Conservation (phyloP, 2,329 filamentous ascomycete species). For the Fonsecaea multimorphosa region DNA sequence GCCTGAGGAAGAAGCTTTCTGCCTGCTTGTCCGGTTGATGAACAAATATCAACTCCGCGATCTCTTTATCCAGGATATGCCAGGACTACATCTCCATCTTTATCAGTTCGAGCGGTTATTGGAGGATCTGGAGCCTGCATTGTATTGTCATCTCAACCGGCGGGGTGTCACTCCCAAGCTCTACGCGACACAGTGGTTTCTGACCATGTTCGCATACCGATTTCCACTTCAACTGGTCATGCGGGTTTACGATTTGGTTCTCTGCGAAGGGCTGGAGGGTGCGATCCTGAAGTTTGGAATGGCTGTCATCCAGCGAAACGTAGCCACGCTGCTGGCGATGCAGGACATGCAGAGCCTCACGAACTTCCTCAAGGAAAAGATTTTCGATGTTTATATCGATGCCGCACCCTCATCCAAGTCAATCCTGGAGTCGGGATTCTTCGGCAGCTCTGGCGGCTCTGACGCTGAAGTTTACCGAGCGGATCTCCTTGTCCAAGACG, state of each 20-base stretch:
- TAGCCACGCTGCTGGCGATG: slow-evolving; percentile 76
- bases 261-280: slow-evolving; percentile 85
- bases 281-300: slow-evolving; percentile 95
- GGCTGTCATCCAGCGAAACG: slow-evolving; percentile 95
- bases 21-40: slow-evolving; percentile 90
- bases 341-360: slow-evolving; percentile 90
- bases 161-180: slow-evolving; percentile 86
- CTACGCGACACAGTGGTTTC: slow-evolving; percentile 98
- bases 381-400: slow-evolving; percentile 98
- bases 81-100: slow-evolving; percentile 87
- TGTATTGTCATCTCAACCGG: slow-evolving; percentile 92
- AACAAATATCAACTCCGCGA: slow-evolving; percentile 93
- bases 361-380: slow-evolving; percentile 85
- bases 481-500: slow-evolving; percentile 90
- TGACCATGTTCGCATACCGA: slow-evolving; percentile 97
- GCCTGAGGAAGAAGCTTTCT: slow-evolving; percentile 97
- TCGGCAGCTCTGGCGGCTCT: slow-evolving; percentile 83
- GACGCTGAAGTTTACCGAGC: slow-evolving; percentile 97
- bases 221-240: slow-evolving; percentile 96
- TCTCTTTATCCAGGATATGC: slow-evolving; percentile 95
- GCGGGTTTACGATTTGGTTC: slow-evolving; percentile 92
- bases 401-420: slow-evolving; percentile 89
- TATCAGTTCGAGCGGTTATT: slow-evolving; percentile 94
- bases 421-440: slow-evolving; percentile 95
- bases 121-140: slow-evolving; percentile 89